A percentile compares a stretch with the other conserved stretches of the same genome.
phyloP scores from a whole-genome alignment of 2,329 filamentous ascomycete genomes.

The Apiospora marii region DNA sequence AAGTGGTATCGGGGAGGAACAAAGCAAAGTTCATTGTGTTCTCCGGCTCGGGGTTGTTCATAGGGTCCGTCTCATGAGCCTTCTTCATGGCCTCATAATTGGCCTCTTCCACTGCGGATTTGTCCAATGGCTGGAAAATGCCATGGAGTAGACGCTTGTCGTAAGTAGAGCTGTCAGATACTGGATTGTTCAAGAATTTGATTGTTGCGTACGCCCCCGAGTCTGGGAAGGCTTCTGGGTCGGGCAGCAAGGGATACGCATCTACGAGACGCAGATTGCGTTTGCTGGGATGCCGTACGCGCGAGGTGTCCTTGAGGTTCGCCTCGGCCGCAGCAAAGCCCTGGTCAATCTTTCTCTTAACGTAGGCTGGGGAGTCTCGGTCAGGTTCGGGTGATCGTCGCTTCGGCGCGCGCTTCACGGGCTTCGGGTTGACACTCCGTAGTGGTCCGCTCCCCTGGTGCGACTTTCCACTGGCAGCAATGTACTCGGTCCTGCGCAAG shows the following conservation, averaged over 20 bases:
- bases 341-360: slow-evolving; percentile 72
- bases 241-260: slow-evolving; percentile 68
- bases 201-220: slow-evolving; percentile 73
- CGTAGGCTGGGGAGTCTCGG: slow-evolving; percentile 69
- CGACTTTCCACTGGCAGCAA: slow-evolving; percentile 66
- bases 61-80: slow-evolving; percentile 64
- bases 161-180: slow-evolving; percentile 59
- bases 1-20: slow-evolving; percentile 62
- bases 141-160: slow-evolving; percentile 68
- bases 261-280: slow-evolving; percentile 65
- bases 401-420: slow-evolving; percentile 52
- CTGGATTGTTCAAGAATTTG: slow-evolving; percentile 73
- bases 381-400: slow-evolving; percentile 65
- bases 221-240: slow-evolving; percentile 74
- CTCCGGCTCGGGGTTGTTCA: slow-evolving; percentile 61
- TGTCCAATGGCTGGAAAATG: slow-evolving; percentile 67
- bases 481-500: slow-evolving; percentile 95
- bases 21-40: slow-evolving; percentile 72
- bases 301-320: slow-evolving; percentile 61
- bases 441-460: slow-evolving; percentile 61
- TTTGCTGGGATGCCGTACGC: slow-evolving; percentile 66
- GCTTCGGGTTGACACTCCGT: slow-evolving; percentile 55
- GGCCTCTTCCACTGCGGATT: slow-evolving; percentile 61
- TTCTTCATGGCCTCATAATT: slow-evolving; percentile 59
- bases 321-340: slow-evolving; percentile 63